These are phyloP conservation scores for Mucor saturninus DNA, from an alignment of 371 early-diverging fungal genomes.

Conservation along the genomic window DNA sequence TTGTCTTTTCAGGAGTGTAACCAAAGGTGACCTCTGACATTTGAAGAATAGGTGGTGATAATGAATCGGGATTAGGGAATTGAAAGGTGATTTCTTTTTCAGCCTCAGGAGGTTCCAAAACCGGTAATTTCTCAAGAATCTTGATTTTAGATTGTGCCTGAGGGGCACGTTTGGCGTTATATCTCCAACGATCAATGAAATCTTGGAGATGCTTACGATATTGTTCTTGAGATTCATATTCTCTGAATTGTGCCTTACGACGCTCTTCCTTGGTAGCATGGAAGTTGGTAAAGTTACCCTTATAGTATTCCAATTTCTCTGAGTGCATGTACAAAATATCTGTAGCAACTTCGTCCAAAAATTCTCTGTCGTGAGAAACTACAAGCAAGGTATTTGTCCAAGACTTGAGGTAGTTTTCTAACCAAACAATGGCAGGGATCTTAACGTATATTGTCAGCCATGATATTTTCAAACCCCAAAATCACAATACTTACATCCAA, in stretches of 20 bases:
- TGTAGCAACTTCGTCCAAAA: constrained; percentile 95
- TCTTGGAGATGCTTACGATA: constrained; percentile 94
- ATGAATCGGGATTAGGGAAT: constrained; percentile 89
- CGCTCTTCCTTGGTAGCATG: constrained; percentile 90
- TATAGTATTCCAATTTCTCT: constrained; percentile 91
- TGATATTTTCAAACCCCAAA: not conserved
- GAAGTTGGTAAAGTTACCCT: constrained; percentile 94
- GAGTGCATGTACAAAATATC: constrained; percentile 96
- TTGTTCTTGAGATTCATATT: constrained; percentile 94
- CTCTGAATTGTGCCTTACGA: constrained; percentile 83
- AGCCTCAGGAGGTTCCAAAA: constrained; percentile 85
- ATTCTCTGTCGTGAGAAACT: constrained; percentile 98
- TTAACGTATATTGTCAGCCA: not conserved
- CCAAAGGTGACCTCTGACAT: constrained; percentile 92
- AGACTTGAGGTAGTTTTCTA: constrained; percentile 89
- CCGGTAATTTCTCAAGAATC: constrained; percentile 96
- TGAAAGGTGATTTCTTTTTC: constrained; percentile 87
- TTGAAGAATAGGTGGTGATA: constrained; percentile 91
- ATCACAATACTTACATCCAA: constrained; percentile 61
- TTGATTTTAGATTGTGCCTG: constrained; percentile 99
- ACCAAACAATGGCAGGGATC: constrained; percentile 96
- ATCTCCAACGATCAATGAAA: constrained; percentile 99
- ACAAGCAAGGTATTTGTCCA: constrained; percentile 94
- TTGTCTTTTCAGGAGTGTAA: constrained; percentile 72
- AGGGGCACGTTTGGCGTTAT: constrained; percentile 97